A percentile compares a stretch with the other conserved stretches of the same genome.
Conservation (phyloP, 2,329 filamentous ascomycete genomes). For the Beauveria asiatica region DNA sequence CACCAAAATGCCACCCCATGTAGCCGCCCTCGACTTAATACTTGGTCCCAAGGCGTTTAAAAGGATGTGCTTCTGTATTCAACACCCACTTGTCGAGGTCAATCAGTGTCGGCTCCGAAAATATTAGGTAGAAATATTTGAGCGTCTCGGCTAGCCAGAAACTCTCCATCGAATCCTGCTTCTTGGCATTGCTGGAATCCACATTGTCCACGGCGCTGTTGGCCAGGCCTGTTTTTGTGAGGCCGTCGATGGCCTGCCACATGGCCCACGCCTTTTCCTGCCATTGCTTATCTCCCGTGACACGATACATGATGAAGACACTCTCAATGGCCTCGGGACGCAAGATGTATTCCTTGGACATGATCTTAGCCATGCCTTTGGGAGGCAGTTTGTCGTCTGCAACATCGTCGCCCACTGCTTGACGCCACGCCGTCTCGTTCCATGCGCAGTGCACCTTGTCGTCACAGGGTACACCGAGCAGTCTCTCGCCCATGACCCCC, state of each 20-base stretch:
- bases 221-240: constrained; percentile 38
- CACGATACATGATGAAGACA: constrained; percentile 44
- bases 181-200: constrained; percentile 15
- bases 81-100: constrained; percentile 62
- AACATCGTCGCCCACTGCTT: constrained; percentile 14
- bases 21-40: neutral
- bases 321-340: constrained; percentile 45
- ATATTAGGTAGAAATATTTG: constrained; percentile 69
- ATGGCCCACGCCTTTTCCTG: constrained; percentile 46
- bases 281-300: constrained; percentile 37
- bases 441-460: constrained; percentile 19
- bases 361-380: constrained; percentile 54
- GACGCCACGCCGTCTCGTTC: constrained; percentile 23
- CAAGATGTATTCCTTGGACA: constrained; percentile 43
- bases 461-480: constrained; percentile 33
- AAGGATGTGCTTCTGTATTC: constrained; percentile 46
- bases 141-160: constrained; percentile 69
- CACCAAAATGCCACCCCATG: no score
- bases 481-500: constrained; percentile 48
- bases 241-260: constrained; percentile 38
- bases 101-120: constrained; percentile 53
- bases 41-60: constrained; percentile 19
- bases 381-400: constrained; percentile 26
- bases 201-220: constrained; percentile 41
- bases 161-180: constrained; percentile 57